Conservation (phyloP, 805 yeast species). For the Metschnikowia drakensbergensis region DNA sequence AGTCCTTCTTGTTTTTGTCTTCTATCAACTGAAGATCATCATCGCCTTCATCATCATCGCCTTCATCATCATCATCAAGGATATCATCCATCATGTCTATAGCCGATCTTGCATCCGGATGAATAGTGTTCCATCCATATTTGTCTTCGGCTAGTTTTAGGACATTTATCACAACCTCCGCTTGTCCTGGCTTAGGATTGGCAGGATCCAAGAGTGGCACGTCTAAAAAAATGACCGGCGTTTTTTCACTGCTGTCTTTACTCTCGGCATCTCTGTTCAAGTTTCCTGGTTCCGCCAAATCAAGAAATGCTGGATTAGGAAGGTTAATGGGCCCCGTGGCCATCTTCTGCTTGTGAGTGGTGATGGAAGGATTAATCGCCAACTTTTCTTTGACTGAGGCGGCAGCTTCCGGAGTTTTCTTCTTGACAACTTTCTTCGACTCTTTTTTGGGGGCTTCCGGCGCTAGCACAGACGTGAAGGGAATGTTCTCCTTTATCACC, state of each 20-base stretch:
- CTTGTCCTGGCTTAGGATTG: constrained; percentile 52
- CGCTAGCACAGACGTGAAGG: background rate
- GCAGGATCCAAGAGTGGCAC: constrained; percentile 47
- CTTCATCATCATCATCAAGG: constrained; percentile 48
- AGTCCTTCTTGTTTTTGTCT: constrained; percentile 9
- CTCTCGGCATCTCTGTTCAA: constrained; percentile 8
- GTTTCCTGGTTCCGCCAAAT: constrained; percentile 9
- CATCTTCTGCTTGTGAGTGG: constrained; percentile 20
- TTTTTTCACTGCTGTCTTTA: constrained; percentile 14
- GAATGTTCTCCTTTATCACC: background rate
- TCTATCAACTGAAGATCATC: constrained; percentile 33
- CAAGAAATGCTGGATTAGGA: constrained; percentile 18
- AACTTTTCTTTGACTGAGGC: constrained; percentile 14
- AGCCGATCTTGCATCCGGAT: constrained; percentile 61
- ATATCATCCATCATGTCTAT: constrained; percentile 49
- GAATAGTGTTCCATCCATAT: constrained; percentile 73
- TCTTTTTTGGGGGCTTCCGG: constrained; percentile 10
- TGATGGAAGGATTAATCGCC: constrained; percentile 20
- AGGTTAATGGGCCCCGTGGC: constrained; percentile 7
- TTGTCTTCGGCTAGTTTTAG: constrained; percentile 73
- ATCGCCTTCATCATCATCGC: constrained; percentile 44
- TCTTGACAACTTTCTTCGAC: constrained; percentile 14
- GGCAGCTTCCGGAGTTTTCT: constrained; percentile 20
- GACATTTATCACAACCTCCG: constrained; percentile 68
- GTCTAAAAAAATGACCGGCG: constrained; percentile 53